phyloP scores from a whole-genome alignment of 2,329 filamentous ascomycete genomes.

The Aspergillus hiratsukae region DNA sequence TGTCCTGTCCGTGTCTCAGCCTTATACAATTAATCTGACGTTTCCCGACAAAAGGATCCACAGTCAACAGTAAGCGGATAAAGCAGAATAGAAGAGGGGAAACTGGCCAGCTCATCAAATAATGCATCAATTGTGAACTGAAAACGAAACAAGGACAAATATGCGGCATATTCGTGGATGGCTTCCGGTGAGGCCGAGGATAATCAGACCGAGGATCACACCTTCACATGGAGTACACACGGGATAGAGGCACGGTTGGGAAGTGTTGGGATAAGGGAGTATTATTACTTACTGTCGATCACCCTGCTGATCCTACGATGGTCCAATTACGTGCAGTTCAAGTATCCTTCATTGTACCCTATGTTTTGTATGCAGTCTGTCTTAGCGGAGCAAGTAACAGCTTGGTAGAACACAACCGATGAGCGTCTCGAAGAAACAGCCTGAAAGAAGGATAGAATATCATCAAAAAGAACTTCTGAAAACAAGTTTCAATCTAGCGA shows the following conservation, averaged over 20 bases:
- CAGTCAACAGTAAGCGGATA: neutral
- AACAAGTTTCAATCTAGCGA: constrained; percentile 18
- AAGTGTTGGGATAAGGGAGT: neutral
- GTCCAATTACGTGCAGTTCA: neutral
- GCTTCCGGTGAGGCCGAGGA: neutral
- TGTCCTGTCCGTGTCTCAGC: neutral
- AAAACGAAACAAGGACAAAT: neutral
- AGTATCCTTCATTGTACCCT: neutral
- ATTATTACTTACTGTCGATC: neutral
- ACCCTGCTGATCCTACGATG: neutral
- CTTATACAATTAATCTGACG: neutral
- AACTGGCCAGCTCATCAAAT: neutral
- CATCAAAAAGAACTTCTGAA: neutral
- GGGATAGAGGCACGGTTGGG: neutral
- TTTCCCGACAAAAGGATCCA: no score
- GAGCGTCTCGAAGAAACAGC: neutral
- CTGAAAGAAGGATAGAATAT: neutral
- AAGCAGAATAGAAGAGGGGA: neutral
- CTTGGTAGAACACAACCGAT: neutral
- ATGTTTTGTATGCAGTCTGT: neutral
- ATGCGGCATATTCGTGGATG: neutral
- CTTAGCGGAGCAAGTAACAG: neutral
- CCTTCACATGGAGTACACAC: neutral
- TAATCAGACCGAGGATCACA: neutral
- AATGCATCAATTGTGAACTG: neutral